Base-by-base conservation (phyloP, 2,329 filamentous ascomycete species). In the Camillea tinctor region DNA sequence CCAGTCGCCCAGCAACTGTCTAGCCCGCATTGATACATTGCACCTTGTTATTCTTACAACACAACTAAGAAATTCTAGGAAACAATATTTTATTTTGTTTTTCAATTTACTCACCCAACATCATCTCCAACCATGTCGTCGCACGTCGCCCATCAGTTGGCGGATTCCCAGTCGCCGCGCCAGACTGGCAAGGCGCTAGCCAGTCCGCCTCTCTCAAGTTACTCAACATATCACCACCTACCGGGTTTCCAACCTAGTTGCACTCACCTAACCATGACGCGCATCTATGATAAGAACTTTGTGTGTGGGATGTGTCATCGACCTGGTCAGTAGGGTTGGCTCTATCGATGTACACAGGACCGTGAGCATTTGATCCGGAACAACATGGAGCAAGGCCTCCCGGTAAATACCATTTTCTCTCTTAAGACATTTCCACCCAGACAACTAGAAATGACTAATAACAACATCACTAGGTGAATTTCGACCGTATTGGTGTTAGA, bases 211-310 rank as follows among this genome's bases (percentile, higher is more conserved):
- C 50, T 36, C 13, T 55, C 61, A 11, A 52, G 15, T 44, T 54
- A 54, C 22, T 56, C 64, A 20, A 61, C 64, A 24, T 64, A 62
- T 49, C 50, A 52, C 7, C 50, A 52, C 7, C 60, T 60, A 8
- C 54, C 30, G n/a, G 52, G 30, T 7, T 68, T 65, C 53, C 60
- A 60, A 52, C 64, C 71, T 11, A 66, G 60, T 21, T 93, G 90
- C 73, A 90, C 86, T 2, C 90, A 93, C 70, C 75, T 86, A 52
- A 86, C 81, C 58, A 88, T 92, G 82, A 84, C 85, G 9, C 85
- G 88, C 24, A 73, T 91, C 51, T 90, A 87, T 67, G 82, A 81
- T 36, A 60, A 75, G 20, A 71, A 79, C 24, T 72, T 79, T 52
- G 69, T 72, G 19, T 95, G 91, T 74, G 75, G 80, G 7, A 70